Evolutionary conservation across 2,329 filamentous ascomycete species (phyloP).

Genomic region (Pyrenochaeta sp.): DNA sequence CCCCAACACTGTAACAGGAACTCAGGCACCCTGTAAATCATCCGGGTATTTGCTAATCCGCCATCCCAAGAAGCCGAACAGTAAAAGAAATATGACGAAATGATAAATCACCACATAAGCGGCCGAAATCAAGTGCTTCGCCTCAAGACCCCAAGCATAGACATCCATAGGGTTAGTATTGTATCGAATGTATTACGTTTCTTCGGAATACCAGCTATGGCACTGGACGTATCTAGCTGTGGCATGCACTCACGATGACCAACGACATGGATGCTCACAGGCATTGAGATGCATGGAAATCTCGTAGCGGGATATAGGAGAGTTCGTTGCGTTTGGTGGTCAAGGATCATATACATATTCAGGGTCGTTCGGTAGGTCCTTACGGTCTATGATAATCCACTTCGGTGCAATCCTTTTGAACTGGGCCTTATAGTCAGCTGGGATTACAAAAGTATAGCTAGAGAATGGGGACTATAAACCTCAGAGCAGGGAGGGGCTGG

Average conservation of each 20-base stretch:
- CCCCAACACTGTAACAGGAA: slow-evolving; percentile 9
- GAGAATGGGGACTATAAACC: slow-evolving; percentile 1
- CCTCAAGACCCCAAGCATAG: slow-evolving; percentile 12
- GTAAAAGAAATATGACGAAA: slow-evolving; percentile 5
- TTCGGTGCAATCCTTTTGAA: slow-evolving; percentile 7
- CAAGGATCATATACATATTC: slow-evolving; percentile 6
- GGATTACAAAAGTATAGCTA: not conserved
- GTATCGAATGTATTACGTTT: slow-evolving; percentile 1
- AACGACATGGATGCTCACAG: slow-evolving; percentile 4
- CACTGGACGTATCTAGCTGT: slow-evolving; percentile 1
- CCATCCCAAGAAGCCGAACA: slow-evolving; percentile 7
- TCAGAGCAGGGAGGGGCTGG: not conserved
- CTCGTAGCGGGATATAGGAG: slow-evolving; percentile 6
- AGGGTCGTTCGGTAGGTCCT: slow-evolving; percentile 3
- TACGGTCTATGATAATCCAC: slow-evolving; percentile 7
- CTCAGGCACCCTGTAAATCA: slow-evolving; percentile 8
- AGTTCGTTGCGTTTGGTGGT: slow-evolving; percentile 5
- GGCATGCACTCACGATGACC: slow-evolving; percentile 6
- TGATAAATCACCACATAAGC: slow-evolving; percentile 6
- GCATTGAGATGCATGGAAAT: slow-evolving; percentile 9
- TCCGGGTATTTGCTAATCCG: slow-evolving; percentile 3
- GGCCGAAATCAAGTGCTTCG: slow-evolving; percentile 6
- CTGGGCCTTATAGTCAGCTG: not conserved
- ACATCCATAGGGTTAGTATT: slow-evolving; percentile 1
- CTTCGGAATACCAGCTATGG: slow-evolving; percentile 7